Percentiles rank a stretch among this genome's conserved stretches.
Evolutionary conservation across 2,329 filamentous ascomycete genomes (phyloP).

Genomic region (Pyricularia grisea): DNA sequence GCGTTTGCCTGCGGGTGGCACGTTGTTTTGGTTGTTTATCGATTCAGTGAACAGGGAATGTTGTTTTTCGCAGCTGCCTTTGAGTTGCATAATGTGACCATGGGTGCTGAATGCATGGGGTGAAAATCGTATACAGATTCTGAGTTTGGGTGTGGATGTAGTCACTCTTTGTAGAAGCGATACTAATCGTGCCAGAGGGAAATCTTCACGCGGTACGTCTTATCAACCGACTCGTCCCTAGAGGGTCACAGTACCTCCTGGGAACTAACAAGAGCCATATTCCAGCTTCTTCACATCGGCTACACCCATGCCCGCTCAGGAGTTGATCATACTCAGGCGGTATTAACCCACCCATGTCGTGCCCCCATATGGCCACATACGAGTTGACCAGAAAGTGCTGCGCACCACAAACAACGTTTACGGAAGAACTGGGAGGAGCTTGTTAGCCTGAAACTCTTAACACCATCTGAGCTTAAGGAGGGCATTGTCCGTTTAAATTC

Average conservation of each 20-base stretch:
- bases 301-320: background rate
- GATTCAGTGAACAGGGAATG: background rate
- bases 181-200: background rate
- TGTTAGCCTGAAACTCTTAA: background rate
- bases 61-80: background rate
- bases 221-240: background rate
- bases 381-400: background rate
- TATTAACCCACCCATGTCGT: background rate
- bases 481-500: background rate
- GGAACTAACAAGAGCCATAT: background rate
- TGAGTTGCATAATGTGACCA: background rate
- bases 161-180: background rate
- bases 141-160: background rate
- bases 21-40: background rate
- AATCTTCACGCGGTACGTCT: background rate
- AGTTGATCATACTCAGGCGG: background rate
- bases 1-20: background rate
- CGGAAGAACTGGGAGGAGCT: background rate
- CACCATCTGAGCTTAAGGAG: background rate
- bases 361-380: background rate
- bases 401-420: background rate
- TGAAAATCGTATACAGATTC: background rate
- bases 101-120: background rate
- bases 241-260: background rate
- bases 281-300: background rate